A percentile compares a stretch with the other conserved stretches of the same genome.
phyloP scores from a whole-genome alignment of 352 stramenopile genomes.

The Globisporangium cystogenes region DNA sequence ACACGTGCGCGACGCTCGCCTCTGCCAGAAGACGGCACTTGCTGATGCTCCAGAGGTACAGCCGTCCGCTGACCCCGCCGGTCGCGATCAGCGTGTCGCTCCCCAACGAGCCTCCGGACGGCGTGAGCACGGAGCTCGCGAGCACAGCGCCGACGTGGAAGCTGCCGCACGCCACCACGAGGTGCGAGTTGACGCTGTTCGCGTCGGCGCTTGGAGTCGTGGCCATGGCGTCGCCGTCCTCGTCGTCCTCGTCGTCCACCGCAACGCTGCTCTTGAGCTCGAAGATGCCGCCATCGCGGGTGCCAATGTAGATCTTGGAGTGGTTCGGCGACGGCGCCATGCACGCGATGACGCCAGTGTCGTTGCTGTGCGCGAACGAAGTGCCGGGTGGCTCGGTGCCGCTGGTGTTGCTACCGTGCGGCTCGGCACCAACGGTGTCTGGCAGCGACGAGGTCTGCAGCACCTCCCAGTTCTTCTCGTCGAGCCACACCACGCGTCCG shows the following conservation, averaged over 20 bases:
- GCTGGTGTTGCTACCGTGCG: neutral
- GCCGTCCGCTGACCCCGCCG: constrained; percentile 33
- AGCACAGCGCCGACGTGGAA: constrained; percentile 48
- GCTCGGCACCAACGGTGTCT: neutral
- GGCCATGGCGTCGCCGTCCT: constrained; percentile 20
- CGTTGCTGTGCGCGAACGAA: neutral
- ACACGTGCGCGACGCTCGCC: constrained; percentile 31
- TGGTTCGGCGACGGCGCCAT: constrained; percentile 46
- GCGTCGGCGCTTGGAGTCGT: neutral
- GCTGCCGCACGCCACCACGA: constrained; percentile 38
- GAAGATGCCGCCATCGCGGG: constrained; percentile 45
- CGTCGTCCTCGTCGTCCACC: constrained; percentile 54
- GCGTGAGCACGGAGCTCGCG: constrained; percentile 42
- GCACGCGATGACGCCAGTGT: constrained; percentile 18
- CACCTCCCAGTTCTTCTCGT: constrained; percentile 33
- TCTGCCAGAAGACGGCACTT: constrained; percentile 38
- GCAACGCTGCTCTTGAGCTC: constrained; percentile 51
- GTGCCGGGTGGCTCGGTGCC: neutral
- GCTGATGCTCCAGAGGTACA: constrained; percentile 50
- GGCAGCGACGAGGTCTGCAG: constrained; percentile 30
- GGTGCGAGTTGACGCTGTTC: constrained; percentile 8
- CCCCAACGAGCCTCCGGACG: constrained; percentile 37
- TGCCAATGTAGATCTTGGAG: constrained; percentile 58
- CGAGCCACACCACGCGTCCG: constrained; percentile 42
- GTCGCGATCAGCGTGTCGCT: constrained; percentile 44